Base-by-base conservation (phyloP, 345 rosid genomes). In the Eutrema heterophyllum region DNA sequence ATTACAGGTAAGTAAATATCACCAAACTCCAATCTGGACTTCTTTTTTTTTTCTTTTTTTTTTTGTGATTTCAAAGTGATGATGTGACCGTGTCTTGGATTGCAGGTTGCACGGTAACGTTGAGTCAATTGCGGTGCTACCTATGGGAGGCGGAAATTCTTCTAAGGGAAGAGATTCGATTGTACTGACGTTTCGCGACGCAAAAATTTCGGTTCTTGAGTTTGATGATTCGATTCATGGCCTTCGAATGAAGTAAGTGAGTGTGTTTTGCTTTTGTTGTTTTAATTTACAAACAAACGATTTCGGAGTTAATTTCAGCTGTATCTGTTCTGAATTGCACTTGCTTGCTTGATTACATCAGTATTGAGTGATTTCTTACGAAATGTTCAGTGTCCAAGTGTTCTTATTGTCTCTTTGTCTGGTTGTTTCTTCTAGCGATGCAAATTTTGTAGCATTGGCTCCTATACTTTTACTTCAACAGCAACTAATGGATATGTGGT, bases 171-270 rank as follows among this genome's bases (percentile, higher is more conserved):
- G 97, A 81, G 97, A 90, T 80, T 92, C 94, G 0, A 83, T 95
- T 44, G 74, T 92, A 60, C 54, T 95, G 73, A 84, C 97, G 0
- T 90, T 95, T 60, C 86, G 83, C 53, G 97, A 90, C 64, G 92
- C 97, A 1, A 95, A 88, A 74, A 83, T 90, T 64, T 90, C 97
- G 0, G 83, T 95, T 76, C 77, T 95, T 63, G 98, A 95, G 82
- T 92, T 88, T 80, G 97, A 95, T 79, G 99, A 95, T 83, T 92
- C 99, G 2, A 77, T 85, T 32, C 92, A 95, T 48, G 88, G 87
- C 45, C 96, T 94, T 60, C 85, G 87, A 41, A 89, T 88, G 61
- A 90, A 79, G 94, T 90, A 85, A 77, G 93, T 87, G 67, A 80
- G 81, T 9, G 1, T 53, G 26, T 67, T 16, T 36, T 49, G 21